These are phyloP conservation scores for Pestalotiopsis sp. DNA, from an alignment of 2,329 filamentous ascomycete genomes.

Conservation along the genomic window DNA sequence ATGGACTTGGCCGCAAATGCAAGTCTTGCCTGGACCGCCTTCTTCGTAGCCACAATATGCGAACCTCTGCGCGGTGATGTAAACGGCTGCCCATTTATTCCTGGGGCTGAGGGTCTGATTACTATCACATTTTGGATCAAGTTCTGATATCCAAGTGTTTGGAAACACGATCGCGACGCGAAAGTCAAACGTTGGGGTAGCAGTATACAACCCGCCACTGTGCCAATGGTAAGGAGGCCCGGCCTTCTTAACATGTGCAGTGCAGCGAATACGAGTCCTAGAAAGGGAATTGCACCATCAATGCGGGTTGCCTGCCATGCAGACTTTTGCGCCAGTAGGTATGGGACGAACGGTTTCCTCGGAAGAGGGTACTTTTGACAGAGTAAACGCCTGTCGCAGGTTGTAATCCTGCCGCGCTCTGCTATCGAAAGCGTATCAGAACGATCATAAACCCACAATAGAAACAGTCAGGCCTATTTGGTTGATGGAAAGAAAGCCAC, in stretches of 20 bases:
- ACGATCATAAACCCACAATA: neutral
- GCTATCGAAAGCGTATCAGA: neutral
- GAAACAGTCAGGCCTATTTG: neutral
- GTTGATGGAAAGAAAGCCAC: neutral
- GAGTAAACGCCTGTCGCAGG: neutral
- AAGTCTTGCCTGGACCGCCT: constrained; percentile 1
- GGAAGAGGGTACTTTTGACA: neutral
- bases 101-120: neutral
- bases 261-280: neutral
- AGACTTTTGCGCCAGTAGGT: neutral
- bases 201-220: neutral
- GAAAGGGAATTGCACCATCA: neutral
- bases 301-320: neutral
- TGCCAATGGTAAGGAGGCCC: no score
- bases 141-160: neutral
- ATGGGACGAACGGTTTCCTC: neutral
- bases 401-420: neutral
- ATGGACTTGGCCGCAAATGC: neutral
- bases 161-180: neutral
- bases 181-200: neutral
- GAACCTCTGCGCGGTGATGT: neutral
- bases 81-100: neutral
- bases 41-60: constrained; percentile 1
- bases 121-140: neutral
- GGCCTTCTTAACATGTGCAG: no score